Percentiles rank a stretch among this genome's conserved stretches.
Conservation (phyloP, 306 rosid species). For the Quercus robur region DNA sequence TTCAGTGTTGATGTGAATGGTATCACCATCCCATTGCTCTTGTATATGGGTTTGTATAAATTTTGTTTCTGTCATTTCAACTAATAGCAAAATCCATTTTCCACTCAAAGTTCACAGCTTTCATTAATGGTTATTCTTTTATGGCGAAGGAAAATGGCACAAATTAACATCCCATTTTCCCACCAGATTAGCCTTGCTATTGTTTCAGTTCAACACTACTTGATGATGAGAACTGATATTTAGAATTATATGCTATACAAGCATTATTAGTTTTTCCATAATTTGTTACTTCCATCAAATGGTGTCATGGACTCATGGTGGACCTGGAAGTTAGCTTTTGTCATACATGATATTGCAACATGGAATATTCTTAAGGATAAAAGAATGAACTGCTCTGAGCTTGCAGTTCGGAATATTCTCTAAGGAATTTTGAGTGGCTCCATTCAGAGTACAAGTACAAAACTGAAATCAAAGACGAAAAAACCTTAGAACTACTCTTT, state of each 20-base stretch:
- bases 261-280: neutral
- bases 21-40: neutral
- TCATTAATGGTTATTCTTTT: neutral
- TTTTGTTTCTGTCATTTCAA: neutral
- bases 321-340: neutral
- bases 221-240: neutral
- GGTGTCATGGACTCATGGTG: too few species aligned
- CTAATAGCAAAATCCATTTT: neutral
- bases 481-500: neutral
- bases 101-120: neutral
- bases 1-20: neutral
- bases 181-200: too few species aligned
- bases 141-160: neutral
- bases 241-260: neutral
- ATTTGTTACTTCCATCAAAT: neutral
- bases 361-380: neutral
- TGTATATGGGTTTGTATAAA: neutral
- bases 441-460: neutral
- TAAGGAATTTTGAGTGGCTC: neutral
- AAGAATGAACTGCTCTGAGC: neutral
- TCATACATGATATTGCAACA: neutral
- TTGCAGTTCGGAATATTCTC: neutral
- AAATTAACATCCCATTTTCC: too few species aligned
- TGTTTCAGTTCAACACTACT: too few species aligned
- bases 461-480: neutral